A percentile compares a stretch with the other conserved stretches of the same genome.
Evolutionary conservation across 1,139 yeast species (phyloP).

Genomic region (Suhomyces chickasaworum): DNA sequence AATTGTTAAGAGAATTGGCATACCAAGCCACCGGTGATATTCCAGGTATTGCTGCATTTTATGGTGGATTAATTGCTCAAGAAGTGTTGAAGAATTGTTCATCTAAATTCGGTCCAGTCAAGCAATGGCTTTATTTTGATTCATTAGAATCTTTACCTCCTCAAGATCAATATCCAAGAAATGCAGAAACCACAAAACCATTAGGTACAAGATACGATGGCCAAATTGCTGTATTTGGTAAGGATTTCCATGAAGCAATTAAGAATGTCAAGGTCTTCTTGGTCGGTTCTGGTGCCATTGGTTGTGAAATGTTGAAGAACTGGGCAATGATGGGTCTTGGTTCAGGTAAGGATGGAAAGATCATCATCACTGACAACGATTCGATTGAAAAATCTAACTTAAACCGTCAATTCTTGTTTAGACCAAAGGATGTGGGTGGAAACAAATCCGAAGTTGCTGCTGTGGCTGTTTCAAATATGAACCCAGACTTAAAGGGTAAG

Average conservation of each 20-base stretch:
- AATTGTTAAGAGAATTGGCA: conserved; percentile 69
- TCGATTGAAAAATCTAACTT: conserved; percentile 93
- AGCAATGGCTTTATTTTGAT: conserved; percentile 91
- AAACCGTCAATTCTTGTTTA: conserved; percentile 92
- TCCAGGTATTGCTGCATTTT: conserved; percentile 86
- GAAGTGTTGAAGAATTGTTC: conserved; percentile 94
- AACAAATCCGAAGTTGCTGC: conserved; percentile 93
- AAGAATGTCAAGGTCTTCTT: conserved; percentile 81
- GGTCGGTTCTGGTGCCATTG: conserved; percentile 99
- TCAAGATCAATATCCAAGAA: conserved; percentile 56
- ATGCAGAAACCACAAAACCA: conserved; percentile 73
- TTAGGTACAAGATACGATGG: conserved; percentile 82
- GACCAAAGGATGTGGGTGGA: conserved; percentile 92
- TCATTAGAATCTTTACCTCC: conserved; percentile 88
- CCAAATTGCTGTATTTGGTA: conserved; percentile 93
- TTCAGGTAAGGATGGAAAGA: conserved; percentile 84
- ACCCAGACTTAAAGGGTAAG: conserved; percentile 77
- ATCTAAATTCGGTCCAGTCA: conserved; percentile 88
- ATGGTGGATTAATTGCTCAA: conserved; percentile 95
- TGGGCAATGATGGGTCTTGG: conserved; percentile 99
- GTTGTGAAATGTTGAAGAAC: conserved; percentile 97
- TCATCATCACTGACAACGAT: conserved; percentile 88
- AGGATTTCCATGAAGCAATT: conserved; percentile 68
- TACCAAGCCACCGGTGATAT: conserved; percentile 90
- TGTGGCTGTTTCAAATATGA: conserved; percentile 78